A percentile compares a stretch with the other conserved stretches of the same genome.
Conservation (phyloP, 2,329 filamentous ascomycete genomes). For the Neocatenulostroma microsporum region DNA sequence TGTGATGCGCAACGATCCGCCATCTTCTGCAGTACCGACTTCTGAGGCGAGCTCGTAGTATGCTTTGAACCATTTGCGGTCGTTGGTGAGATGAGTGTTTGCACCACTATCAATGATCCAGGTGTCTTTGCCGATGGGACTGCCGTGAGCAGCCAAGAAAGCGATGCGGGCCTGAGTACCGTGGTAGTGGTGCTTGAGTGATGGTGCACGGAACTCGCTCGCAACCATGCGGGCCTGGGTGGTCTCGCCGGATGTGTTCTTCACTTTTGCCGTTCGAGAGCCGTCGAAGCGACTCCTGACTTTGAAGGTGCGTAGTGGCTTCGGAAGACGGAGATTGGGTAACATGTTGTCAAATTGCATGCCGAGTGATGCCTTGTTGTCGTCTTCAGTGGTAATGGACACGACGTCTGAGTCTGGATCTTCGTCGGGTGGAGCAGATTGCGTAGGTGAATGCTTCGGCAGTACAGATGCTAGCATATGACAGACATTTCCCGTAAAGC, state of each 20-base stretch:
- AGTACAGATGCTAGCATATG: neutral
- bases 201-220: no score
- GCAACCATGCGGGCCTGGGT: no score
- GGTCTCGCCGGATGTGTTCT: neutral
- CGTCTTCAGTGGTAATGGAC: no score
- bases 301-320: neutral
- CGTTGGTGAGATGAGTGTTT: neutral
- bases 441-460: no score
- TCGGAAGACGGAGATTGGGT: no score
- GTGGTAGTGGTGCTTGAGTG: no score
- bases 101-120: conserved; percentile 1
- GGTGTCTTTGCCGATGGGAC: neutral
- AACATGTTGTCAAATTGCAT: no score
- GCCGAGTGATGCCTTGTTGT: no score
- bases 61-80: neutral
- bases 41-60: neutral
- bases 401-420: no score
- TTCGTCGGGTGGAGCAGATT: no score
- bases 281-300: no score
- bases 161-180: no score
- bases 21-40: neutral
- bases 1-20: neutral
- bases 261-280: neutral
- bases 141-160: neutral
- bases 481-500: neutral